These are phyloP conservation scores for Phytopythium delawarense DNA, from an alignment of 352 stramenopile species.

Conservation along the genomic window DNA sequence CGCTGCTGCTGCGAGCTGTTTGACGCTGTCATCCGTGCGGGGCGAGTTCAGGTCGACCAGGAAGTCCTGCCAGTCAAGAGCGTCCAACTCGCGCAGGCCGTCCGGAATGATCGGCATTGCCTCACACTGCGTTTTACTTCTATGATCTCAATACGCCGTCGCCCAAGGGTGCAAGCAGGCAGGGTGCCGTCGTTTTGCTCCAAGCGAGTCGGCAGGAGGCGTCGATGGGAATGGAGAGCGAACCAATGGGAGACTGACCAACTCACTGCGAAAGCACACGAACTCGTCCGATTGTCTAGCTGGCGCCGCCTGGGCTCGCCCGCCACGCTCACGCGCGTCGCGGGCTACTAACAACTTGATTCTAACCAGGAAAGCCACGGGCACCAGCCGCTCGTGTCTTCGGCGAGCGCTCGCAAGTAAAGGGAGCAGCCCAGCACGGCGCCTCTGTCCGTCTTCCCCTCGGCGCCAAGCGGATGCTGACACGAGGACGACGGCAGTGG, in stretches of 20 bases:
- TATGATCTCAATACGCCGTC: too few species aligned
- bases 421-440: neutral
- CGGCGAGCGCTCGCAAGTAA: neutral
- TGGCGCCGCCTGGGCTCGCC: neutral
- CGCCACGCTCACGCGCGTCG: neutral
- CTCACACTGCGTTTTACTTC: too few species aligned
- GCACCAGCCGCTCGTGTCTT: neutral
- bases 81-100: too few species aligned
- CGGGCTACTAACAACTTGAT: conserved; percentile 5
- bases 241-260: neutral
- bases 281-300: neutral
- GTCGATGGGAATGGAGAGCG: too few species aligned
- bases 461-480: neutral
- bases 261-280: neutral
- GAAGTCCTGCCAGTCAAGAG: too few species aligned
- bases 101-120: too few species aligned
- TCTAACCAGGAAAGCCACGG: conserved; percentile 2
- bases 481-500: neutral
- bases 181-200: too few species aligned
- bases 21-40: too few species aligned
- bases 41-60: too few species aligned
- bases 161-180: too few species aligned
- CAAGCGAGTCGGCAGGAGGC: too few species aligned
- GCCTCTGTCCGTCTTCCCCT: neutral
- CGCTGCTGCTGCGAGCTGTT: too few species aligned